Evolutionary conservation across 345 rosid species (phyloP).

Genomic region (Theobroma cacao): DNA sequence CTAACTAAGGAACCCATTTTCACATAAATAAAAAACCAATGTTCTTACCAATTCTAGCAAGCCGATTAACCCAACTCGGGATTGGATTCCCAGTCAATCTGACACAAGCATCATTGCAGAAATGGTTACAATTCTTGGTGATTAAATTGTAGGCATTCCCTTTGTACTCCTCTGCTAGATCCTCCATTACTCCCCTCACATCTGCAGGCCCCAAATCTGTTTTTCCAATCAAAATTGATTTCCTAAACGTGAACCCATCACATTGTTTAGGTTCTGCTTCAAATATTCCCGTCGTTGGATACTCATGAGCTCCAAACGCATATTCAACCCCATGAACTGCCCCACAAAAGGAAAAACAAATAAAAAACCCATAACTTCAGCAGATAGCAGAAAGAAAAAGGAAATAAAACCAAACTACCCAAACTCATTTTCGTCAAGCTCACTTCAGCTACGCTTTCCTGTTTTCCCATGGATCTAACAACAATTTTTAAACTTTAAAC

Average conservation of each 20-base stretch:
- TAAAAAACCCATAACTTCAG: neutral
- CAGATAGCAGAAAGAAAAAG: neutral
- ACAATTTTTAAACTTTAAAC: too few species aligned
- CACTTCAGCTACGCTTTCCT: neutral
- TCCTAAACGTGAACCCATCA: conserved; percentile 86
- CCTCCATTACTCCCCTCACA: conserved; percentile 79
- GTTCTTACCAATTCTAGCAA: conserved; percentile 83
- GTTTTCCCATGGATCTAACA: conserved; percentile 1
- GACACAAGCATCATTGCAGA: conserved; percentile 85
- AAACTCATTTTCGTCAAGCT: neutral
- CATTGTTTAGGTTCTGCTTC: conserved; percentile 92
- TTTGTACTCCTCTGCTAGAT: conserved; percentile 60
- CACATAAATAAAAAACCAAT: neutral
- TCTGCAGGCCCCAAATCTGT: conserved; percentile 64
- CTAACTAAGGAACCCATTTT: neutral
- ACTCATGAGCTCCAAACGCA: conserved; percentile 97
- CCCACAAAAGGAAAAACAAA: neutral
- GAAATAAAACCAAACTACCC: neutral
- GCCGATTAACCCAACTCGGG: conserved; percentile 95
- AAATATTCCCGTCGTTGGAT: conserved; percentile 87
- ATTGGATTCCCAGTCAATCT: conserved; percentile 78
- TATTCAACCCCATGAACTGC: conserved; percentile 93
- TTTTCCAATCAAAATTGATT: conserved; percentile 80
- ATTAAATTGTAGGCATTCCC: conserved; percentile 92
- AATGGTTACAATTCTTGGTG: conserved; percentile 96